Evolutionary conservation across 805 yeast species (phyloP), one percentile per base, ranked within the genome.

Genomic region (Candida anglica): DNA sequence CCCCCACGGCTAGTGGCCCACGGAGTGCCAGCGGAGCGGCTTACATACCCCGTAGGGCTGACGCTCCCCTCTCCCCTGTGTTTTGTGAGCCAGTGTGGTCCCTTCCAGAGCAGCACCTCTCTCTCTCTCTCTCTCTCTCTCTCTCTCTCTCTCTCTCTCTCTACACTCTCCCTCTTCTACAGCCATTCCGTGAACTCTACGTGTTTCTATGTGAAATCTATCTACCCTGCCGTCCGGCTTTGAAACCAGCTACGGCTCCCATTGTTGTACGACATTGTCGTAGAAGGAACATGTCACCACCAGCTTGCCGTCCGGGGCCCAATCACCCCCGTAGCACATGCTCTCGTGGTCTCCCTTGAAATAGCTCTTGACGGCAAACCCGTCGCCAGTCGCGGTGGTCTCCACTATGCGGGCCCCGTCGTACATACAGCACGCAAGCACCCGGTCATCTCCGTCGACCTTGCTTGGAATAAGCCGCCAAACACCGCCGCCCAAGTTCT

Each of bases 301-400:
- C 4, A 54, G 45, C 1, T 56, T 55, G 5, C 69, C 76, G 4
- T 66, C 66, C 2, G 51, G 49, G 10, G 69, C 58, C 95, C 97
- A 89, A 51, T 85, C 96, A 4, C 95, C 96, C 0, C 98, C 98
- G 50, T 91, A 91, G 36, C 91, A 89, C 87, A 93, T 91, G 39
- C 96, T 86, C 32, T 79, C 80, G 52, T 91, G 98, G 19, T 82
- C 84, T 9, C 71, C 69, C 48, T 80, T 81, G 52, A 75, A 73
- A 36, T 69, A 71, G 17, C 64, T 62, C 3, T 38, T 25, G 6
- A 65, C 64, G 13, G 40, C 56, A 50, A 34, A 73, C 5, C 31
- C 33, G 5, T 40, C 47, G 1, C 19, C 31, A 4, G 22, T 32
- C 15, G 11, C 30, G 10, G 7, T 18, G 3, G 52, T 48, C 7